Evolutionary conservation across 2,329 filamentous ascomycete species (phyloP).

Genomic region (Pyrenophora tritici-repentis): DNA sequence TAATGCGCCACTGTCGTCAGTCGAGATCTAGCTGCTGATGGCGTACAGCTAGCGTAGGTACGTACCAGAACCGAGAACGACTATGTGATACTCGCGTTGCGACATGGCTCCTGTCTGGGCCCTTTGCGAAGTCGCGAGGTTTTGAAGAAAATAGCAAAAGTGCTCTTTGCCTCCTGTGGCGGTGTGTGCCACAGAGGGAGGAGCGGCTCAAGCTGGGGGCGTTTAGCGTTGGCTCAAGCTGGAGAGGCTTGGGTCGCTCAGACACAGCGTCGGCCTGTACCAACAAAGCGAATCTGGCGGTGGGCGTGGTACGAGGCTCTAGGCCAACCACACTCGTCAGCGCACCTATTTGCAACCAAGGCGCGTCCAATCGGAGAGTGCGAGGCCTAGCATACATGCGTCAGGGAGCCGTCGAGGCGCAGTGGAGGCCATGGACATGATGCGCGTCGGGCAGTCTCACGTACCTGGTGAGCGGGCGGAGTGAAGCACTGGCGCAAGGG

Average conservation of each 20-base stretch:
- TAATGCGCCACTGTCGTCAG: conserved; percentile 49
- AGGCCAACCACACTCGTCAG: conserved; percentile 40
- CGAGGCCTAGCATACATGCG: conserved; percentile 10
- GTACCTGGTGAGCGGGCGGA: conserved; percentile 11
- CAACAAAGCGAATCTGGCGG: conserved; percentile 26
- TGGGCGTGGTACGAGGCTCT: conserved; percentile 28
- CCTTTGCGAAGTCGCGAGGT: conserved; percentile 14
- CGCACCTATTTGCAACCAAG: conserved; percentile 23
- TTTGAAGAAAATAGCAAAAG: conserved; percentile 16
- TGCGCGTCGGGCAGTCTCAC: conserved; percentile 5
- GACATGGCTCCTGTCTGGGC: conserved; percentile 38
- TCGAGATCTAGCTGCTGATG: conserved; percentile 19
- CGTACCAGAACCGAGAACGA: conserved; percentile 49
- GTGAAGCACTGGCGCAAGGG: conserved; percentile 5
- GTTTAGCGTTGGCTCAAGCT: conserved; percentile 29
- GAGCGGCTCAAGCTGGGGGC: conserved; percentile 35
- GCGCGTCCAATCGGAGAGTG: conserved; percentile 28
- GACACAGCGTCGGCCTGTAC: conserved; percentile 25
- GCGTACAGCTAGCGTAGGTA: conserved; percentile 21
- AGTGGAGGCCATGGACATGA: conserved; percentile 8
- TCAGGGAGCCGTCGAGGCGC: conserved; percentile 25
- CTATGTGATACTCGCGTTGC: conserved; percentile 52
- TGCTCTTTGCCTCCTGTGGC: conserved; percentile 29
- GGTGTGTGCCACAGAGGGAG: conserved; percentile 39
- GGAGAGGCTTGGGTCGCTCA: conserved; percentile 24